These are phyloP conservation scores for Hypocrella siamensis DNA, from an alignment of 2,329 filamentous ascomycete genomes.

Conservation along the genomic window DNA sequence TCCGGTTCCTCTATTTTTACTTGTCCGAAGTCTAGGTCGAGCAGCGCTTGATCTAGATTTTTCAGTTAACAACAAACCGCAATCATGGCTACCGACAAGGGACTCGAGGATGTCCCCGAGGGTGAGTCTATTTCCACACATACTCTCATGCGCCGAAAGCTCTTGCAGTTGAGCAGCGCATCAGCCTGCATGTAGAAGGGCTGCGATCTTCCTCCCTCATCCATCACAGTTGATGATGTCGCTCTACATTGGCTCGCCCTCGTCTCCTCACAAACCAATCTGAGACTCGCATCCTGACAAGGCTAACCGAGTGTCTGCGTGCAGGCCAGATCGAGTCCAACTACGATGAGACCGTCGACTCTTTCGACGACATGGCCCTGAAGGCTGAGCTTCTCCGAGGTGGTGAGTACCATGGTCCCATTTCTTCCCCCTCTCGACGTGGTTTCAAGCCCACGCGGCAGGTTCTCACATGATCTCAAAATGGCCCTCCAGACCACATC, in stretches of 20 bases:
- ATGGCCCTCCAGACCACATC: background rate
- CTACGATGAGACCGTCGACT: conserved; percentile 99
- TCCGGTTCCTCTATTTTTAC: conserved; percentile 26
- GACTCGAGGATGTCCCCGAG: conserved; percentile 95
- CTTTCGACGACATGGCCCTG: conserved; percentile 95
- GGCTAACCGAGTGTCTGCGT: conserved; percentile 11
- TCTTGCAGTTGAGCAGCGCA: background rate
- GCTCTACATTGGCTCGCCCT: background rate
- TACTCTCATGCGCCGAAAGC: background rate
- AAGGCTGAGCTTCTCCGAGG: conserved; percentile 96
- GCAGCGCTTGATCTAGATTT: conserved; percentile 62
- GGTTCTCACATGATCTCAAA: background rate
- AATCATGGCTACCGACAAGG: conserved; percentile 98
- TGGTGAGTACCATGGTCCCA: conserved; percentile 29
- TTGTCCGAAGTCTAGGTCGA: conserved; percentile 64
- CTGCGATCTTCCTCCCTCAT: background rate
- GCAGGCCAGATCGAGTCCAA: conserved; percentile 98
- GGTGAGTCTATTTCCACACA: conserved; percentile 41
- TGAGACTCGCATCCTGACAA: background rate
- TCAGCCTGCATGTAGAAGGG: background rate
- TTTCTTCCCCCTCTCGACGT: conserved; percentile 1
- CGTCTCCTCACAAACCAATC: conserved; percentile 1
- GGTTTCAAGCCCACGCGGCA: too few relatives aligned
- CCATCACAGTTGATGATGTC: conserved; percentile 1
- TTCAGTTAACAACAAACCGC: conserved; percentile 38